Evolutionary conservation across 2,329 filamentous ascomycete genomes (phyloP).

Genomic region (Diaporthe sp.): DNA sequence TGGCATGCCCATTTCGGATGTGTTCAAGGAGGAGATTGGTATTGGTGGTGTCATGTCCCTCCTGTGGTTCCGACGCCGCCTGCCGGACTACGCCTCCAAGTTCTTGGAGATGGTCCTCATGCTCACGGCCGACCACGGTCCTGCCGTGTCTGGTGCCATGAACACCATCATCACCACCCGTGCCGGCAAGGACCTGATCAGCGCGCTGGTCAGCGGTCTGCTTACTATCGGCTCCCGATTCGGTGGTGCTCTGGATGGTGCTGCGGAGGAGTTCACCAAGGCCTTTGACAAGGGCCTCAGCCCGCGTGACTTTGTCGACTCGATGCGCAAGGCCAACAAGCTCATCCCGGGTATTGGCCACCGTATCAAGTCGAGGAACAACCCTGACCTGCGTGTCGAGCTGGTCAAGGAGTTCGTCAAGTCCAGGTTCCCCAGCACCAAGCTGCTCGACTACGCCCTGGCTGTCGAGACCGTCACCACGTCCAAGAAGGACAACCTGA

Average conservation of each 20-base stretch:
- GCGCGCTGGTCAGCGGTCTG: conserved; percentile 93
- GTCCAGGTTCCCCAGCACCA: conserved; percentile 97
- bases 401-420: conserved; percentile 99
- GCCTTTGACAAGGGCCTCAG: conserved; percentile 98
- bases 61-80: conserved; percentile 98
- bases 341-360: conserved; percentile 99
- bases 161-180: conserved; percentile 99
- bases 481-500: conserved; percentile 99
- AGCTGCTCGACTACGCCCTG: conserved; percentile 98
- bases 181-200: conserved; percentile 99
- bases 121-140: conserved; percentile 99
- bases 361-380: conserved; percentile 99
- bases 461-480: conserved; percentile 98
- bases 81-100: conserved; percentile 96
- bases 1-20: conserved; percentile 99
- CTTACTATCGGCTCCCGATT: conserved; percentile 98
- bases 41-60: conserved; percentile 99
- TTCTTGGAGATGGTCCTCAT: conserved; percentile 99
- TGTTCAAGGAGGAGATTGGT: conserved; percentile 98
- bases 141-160: conserved; percentile 99
- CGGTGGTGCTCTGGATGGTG: conserved; percentile 97
- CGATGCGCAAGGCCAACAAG: conserved; percentile 99
- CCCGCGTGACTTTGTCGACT: conserved; percentile 98
- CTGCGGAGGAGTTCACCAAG: conserved; percentile 98
- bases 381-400: conserved; percentile 99